Base-by-base conservation (phyloP, 2,329 filamentous ascomycete genomes). In the Phyllosticta citrichinensis region DNA sequence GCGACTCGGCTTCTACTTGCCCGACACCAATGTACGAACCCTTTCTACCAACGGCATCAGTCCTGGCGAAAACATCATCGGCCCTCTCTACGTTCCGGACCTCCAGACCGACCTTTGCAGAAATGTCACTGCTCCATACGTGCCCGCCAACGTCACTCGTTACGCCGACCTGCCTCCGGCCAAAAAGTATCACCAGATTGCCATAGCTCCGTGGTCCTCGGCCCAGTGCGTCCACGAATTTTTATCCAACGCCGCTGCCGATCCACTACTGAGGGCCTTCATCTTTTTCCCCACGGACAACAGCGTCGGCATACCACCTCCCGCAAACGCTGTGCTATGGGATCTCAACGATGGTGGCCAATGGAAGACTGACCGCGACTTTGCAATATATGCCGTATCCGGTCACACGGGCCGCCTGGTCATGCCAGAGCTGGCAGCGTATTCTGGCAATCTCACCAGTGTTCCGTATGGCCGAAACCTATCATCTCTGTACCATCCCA, bases 141-240 rank as follows among this genome's bases (percentile, higher is more conserved):
- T 97, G 9, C 89, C 91, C 1, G 67, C 72, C 47, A 92, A 94
- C 71, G 89, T 85, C 60, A 96, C 90, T 12, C 84, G 87, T 17
- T 81, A 83, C 66, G 72, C 74, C n/a, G 81, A 94, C 68, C 82
- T 97, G 17, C 79, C 81, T 0, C 77, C 80, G 0, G 81, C 81
- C 56, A 71, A 72, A 20, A 84, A 88, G 65, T 91, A 89, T 71
- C 85, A 87, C 60, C 79, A 91, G 57, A 83, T 97, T 66, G 92
- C 88, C 27, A 76, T 97, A 58, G 92, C 90, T 24, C 93, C 93
- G 27, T 97, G 93, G 92, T 84, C 91, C 67, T 88, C 81, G 64
- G 76, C 81, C 8, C 77, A 83, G 25, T 99, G 93, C 70, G 88
- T 89, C 12, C 75, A 80, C 60, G 82, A 87, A 53, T 96, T 91